Conservation (phyloP, 805 yeast genomes). For the Sugiyamaella boreocaroliniensis region DNA sequence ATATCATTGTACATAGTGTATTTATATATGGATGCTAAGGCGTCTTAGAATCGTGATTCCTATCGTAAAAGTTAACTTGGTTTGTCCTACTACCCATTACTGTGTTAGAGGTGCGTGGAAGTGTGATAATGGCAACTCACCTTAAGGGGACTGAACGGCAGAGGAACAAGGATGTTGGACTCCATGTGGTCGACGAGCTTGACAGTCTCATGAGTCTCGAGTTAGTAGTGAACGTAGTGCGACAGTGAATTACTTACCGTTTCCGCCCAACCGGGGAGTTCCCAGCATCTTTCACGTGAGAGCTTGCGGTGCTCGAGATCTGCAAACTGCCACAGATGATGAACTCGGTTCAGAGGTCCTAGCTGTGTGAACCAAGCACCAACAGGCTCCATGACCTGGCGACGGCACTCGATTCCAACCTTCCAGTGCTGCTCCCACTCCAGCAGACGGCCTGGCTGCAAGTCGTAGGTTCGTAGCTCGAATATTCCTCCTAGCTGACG, state of each 20-base stretch:
- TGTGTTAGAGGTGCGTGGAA: background rate
- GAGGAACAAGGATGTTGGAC: constrained; percentile 34
- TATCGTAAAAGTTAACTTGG: background rate
- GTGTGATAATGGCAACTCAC: background rate
- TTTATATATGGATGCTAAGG: background rate
- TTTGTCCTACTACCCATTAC: background rate
- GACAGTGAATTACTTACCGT: constrained; percentile 21
- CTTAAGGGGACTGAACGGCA: constrained; percentile 36
- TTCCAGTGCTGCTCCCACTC: constrained; percentile 41
- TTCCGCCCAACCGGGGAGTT: constrained; percentile 40
- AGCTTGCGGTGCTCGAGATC: constrained; percentile 38
- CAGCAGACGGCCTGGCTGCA: constrained; percentile 35
- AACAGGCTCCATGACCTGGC: constrained; percentile 42
- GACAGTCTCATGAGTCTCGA: constrained; percentile 35
- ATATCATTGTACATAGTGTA: background rate
- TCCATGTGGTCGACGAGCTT: constrained; percentile 35
- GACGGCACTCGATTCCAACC: constrained; percentile 36
- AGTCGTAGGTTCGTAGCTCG: constrained; percentile 35
- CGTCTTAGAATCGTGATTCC: background rate
- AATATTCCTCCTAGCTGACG: constrained; percentile 37
- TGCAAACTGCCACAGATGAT: constrained; percentile 41
- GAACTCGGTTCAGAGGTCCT: constrained; percentile 36
- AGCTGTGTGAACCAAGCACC: constrained; percentile 41
- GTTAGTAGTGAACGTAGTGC: background rate
- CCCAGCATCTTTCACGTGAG: constrained; percentile 39